Evolutionary conservation across 225 moss, liverwort and hornwort genomes (phyloP), one percentile per base, ranked within the genome.

Genomic region (Pleurozium schreberi): DNA sequence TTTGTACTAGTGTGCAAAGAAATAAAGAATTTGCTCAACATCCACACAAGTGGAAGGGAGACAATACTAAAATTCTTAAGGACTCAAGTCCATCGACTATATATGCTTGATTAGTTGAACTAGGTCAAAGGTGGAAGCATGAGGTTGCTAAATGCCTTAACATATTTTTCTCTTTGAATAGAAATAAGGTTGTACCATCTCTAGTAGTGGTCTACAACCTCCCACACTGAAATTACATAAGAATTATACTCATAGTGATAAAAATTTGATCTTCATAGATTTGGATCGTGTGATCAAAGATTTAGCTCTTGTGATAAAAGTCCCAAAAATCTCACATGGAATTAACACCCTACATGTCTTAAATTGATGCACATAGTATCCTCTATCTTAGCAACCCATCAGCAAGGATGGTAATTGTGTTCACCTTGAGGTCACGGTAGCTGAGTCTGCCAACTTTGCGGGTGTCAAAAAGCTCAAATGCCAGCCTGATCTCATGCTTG

Each of bases 401-500:
- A 11, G 10, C 36, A 64, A 73, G 30, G 59, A 69, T 73, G 67
- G 52, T 80, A 31, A 25, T 42, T 45, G 31, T 69, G 12, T 36
- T 73, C 45, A 96, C 97, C 96, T 95, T 96, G 31, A 97, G 81
- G 60, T 97, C 96, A 59, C 92, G 89, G 49, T 90, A 91, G 66
- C 91, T 89, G 26, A 93, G 95, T 88, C 88, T 93, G 28, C 96
- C 93, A 50, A 93, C 83, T 92, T 93, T 96, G 50, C 96, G 91
- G 59, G 96, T 91, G 87, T 97, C 97, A 79, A 96, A 97, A 42
- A 96, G 90, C 91, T 97, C 95, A 79, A 97, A 97, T 14, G 95
- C 91, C 84, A 97, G 92, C 64, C 87, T 90, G 63, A 97, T 93
- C 91, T 97, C 96, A 59, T 96, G 91, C 89, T 91, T 95, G 66